Evolutionary conservation across 169 alveolate species (phyloP).

Genomic region (Plasmodium reichenowi): DNA sequence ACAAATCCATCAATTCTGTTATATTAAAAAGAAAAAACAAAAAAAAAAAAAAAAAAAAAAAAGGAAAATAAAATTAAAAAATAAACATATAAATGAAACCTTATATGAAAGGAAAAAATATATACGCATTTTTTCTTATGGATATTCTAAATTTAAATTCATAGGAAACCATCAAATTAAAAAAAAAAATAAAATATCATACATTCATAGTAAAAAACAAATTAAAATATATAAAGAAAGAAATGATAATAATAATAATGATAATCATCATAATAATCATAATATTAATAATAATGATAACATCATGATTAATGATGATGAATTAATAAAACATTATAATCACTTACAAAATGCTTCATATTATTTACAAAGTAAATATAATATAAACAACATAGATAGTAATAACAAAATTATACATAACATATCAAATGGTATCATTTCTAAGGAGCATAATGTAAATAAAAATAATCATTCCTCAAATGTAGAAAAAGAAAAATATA

Average conservation of each 20-base stretch:
- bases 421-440: neutral
- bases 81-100: neutral
- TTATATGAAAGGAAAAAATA: neutral
- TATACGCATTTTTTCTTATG: neutral
- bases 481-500: no score
- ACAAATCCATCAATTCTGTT: constrained; percentile 18
- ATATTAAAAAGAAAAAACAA: neutral
- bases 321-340: constrained; percentile 62
- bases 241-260: no score
- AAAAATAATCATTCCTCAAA: neutral
- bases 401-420: neutral
- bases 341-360: constrained; percentile 47
- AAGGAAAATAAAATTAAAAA: neutral
- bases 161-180: neutral
- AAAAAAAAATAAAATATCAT: constrained; percentile 1
- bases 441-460: neutral
- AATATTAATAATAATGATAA: neutral
- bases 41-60: neutral
- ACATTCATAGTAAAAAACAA: neutral
- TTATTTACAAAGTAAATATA: constrained; percentile 17
- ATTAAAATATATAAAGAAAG: no score
- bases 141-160: constrained; percentile 11
- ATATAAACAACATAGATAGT: neutral
- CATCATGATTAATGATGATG: constrained; percentile 1
- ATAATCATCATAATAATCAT: neutral